Conservation (phyloP, 192 early-diverging fungal species). For the Oehlia diaphana region DNA sequence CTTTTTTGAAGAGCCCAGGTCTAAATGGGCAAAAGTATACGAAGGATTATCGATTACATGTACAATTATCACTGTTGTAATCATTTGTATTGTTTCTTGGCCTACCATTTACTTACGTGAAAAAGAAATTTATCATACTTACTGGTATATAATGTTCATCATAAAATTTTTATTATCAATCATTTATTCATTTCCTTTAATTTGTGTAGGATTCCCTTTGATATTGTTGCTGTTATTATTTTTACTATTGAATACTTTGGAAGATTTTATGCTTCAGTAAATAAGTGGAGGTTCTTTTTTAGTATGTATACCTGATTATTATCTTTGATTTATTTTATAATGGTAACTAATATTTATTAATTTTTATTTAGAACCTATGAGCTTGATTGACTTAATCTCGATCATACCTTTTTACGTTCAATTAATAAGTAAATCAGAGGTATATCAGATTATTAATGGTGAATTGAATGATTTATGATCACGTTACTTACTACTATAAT, state of each 20-base stretch:
- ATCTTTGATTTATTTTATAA: neutral
- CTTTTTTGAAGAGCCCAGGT: conserved; percentile 17
- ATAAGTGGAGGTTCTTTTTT: conserved; percentile 9
- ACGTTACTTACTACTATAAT: neutral
- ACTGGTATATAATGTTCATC: neutral
- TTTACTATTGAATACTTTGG: conserved; percentile 24
- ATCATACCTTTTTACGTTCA: conserved; percentile 17
- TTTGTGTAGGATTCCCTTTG: neutral
- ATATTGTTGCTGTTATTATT: neutral
- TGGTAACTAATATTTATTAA: neutral
- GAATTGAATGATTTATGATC: neutral
- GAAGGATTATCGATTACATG: neutral
- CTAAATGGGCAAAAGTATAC: neutral
- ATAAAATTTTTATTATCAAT: neutral
- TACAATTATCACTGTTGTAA: neutral
- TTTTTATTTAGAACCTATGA: neutral
- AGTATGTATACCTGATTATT: neutral
- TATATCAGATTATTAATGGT: neutral
- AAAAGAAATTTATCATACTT: neutral
- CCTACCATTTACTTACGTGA: neutral
- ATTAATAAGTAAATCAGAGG: neutral
- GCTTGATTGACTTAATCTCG: conserved; percentile 4
- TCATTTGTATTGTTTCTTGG: conserved; percentile 14
- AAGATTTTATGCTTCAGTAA: conserved; percentile 12
- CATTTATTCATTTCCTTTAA: neutral